phyloP scores from a whole-genome alignment of 495 filamentous ascomycete species.

The Lasiosphaeria hispida region DNA sequence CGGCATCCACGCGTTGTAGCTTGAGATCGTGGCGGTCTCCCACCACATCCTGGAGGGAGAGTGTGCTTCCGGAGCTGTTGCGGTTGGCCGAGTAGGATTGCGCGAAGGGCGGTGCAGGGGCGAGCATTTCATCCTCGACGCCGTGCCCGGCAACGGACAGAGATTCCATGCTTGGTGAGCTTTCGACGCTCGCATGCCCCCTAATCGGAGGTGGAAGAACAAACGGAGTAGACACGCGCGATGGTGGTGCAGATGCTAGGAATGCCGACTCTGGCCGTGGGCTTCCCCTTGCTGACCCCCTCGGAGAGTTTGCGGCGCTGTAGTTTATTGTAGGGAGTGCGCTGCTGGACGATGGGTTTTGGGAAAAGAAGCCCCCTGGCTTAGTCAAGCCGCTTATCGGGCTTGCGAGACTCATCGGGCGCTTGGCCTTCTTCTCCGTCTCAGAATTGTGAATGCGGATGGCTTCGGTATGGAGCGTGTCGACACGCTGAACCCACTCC shows the following conservation, averaged over 20 bases:
- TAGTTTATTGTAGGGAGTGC: too few relatives aligned
- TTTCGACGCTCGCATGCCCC: too few relatives aligned
- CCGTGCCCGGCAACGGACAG: constrained; percentile 14
- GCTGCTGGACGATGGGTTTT: not conserved
- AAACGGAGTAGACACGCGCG: too few relatives aligned
- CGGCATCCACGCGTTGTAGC: constrained; percentile 64
- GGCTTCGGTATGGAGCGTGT: constrained; percentile 56
- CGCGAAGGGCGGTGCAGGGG: constrained; percentile 14
- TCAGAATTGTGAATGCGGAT: constrained; percentile 30
- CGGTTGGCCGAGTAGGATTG: constrained; percentile 19
- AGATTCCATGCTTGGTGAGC: constrained; percentile 13
- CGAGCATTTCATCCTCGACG: constrained; percentile 17
- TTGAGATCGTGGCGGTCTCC: constrained; percentile 36
- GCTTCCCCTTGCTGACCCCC: too few relatives aligned
- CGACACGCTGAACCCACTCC: constrained; percentile 62
- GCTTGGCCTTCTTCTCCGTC: constrained; percentile 27
- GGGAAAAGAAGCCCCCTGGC: constrained; percentile 2
- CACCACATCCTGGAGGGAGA: constrained; percentile 26
- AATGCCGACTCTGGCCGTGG: too few relatives aligned
- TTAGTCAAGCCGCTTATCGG: constrained; percentile 17
- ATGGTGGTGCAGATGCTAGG: too few relatives aligned
- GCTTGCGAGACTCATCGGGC: constrained; percentile 13
- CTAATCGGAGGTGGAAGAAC: too few relatives aligned
- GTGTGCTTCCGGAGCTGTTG: constrained; percentile 19
- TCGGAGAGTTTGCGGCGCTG: too few relatives aligned